phyloP scores from a whole-genome alignment of 768 basidiomycete genomes.

The Scleroderma citrinum region DNA sequence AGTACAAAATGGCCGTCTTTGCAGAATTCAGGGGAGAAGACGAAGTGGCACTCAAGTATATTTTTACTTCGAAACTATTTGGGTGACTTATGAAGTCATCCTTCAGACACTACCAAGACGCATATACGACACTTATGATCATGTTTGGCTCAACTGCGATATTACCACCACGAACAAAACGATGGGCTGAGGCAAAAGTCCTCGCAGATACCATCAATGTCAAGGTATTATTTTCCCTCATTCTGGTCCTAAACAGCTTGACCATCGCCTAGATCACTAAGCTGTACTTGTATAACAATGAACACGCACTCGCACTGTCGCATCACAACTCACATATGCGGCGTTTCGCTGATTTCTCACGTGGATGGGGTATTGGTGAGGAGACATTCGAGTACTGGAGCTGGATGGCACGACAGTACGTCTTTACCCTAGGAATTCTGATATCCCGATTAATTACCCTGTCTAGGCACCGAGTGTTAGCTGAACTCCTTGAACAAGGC shows the following conservation, averaged over 20 bases:
- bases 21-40: constrained; percentile 92
- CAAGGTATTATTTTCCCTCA: constrained; percentile 49
- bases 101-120: constrained; percentile 87
- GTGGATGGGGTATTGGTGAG: constrained; percentile 94
- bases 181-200: constrained; percentile 98
- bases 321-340: constrained; percentile 84
- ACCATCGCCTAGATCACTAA: constrained; percentile 63
- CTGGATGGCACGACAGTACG: constrained; percentile 90
- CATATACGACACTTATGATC: constrained; percentile 72
- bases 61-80: constrained; percentile 13
- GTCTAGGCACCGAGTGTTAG: constrained; percentile 77
- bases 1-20: constrained; percentile 96
- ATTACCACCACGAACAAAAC: constrained; percentile 86
- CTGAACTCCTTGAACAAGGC: constrained; percentile 86
- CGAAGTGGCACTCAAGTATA: constrained; percentile 87
- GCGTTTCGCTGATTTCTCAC: constrained; percentile 78
- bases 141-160: constrained; percentile 89
- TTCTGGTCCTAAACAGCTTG: background rate
- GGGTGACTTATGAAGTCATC: constrained; percentile 9
- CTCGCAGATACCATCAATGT: constrained; percentile 89
- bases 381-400: constrained; percentile 98
- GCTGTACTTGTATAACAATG: constrained; percentile 86
- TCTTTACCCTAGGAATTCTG: background rate
- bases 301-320: constrained; percentile 71
- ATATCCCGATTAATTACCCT: background rate